These are phyloP conservation scores for Chlamydomonas reinhardtii DNA, from an alignment of 163 green algal genomes.

Conservation along the genomic window DNA sequence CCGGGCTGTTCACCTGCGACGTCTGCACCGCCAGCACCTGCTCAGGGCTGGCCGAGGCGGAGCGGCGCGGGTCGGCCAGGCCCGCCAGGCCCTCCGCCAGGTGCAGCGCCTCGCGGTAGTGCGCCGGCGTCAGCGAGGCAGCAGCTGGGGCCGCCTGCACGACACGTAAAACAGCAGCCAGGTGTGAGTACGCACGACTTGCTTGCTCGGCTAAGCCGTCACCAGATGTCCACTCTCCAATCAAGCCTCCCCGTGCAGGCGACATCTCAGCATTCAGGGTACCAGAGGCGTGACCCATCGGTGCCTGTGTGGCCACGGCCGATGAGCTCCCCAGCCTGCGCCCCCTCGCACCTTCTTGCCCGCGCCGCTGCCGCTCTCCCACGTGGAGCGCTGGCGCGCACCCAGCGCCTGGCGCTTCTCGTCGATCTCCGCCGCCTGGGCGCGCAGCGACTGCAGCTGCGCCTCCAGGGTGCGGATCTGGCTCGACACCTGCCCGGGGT, in stretches of 20 bases:
- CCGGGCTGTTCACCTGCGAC: slow-evolving; percentile 35
- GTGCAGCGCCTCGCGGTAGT: slow-evolving; percentile 50
- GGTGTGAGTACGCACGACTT: no score
- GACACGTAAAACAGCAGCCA: no score
- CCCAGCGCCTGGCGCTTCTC: slow-evolving; percentile 42
- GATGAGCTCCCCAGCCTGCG: no score
- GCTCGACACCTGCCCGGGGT: slow-evolving; percentile 24
- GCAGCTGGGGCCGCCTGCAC: neutral
- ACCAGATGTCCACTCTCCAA: no score
- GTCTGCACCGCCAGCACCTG: slow-evolving; percentile 30
- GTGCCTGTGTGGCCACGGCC: no score
- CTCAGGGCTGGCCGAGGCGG: slow-evolving; percentile 17
- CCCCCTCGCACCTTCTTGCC: neutral
- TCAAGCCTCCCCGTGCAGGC: no score
- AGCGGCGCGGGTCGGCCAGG: slow-evolving; percentile 34
- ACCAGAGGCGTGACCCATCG: no score
- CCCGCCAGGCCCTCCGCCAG: slow-evolving; percentile 24
- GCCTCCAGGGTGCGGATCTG: slow-evolving; percentile 53
- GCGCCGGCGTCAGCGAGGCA: slow-evolving; percentile 18
- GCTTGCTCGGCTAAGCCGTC: no score
- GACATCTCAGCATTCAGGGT: no score
- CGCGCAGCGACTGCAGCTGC: slow-evolving; percentile 49
- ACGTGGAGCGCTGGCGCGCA: neutral
- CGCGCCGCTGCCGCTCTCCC: slow-evolving; percentile 7
- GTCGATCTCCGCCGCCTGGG: slow-evolving; percentile 50